phyloP scores from a whole-genome alignment of 345 rosid species.

The Citrus unshiu region DNA sequence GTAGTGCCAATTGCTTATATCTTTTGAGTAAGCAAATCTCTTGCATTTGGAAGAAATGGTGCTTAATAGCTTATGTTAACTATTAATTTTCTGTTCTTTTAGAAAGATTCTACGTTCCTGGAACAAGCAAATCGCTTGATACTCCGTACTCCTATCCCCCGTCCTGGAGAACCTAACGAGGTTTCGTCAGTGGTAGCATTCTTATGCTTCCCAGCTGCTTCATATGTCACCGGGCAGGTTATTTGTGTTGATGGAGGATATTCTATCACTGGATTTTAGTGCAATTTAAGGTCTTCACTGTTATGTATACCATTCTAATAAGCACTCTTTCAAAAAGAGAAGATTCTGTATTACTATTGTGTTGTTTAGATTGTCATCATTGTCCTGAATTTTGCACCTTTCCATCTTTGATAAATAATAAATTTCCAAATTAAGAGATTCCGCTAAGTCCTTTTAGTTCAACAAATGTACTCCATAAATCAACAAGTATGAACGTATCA shows the following conservation, averaged over 20 bases:
- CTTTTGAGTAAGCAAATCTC: neutral
- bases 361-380: too few relatives aligned
- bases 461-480: too few relatives aligned
- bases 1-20: neutral
- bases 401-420: too few relatives aligned
- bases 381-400: too few relatives aligned
- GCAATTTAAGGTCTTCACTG: too few relatives aligned
- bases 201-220: conserved; percentile 50
- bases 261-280: neutral
- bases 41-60: neutral
- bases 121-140: neutral
- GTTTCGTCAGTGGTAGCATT: conserved; percentile 30
- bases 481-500: too few relatives aligned
- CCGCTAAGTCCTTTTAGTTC: too few relatives aligned
- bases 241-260: conserved; percentile 25
- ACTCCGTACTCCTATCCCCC: conserved; percentile 27
- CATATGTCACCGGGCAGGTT: conserved; percentile 49
- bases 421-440: too few relatives aligned
- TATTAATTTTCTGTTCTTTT: neutral
- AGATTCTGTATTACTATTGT: too few relatives aligned
- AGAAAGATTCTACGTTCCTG: neutral
- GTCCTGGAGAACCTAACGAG: neutral
- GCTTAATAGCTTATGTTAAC: neutral
- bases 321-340: too few relatives aligned
- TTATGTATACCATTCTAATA: too few relatives aligned